phyloP scores from a whole-genome alignment of 2,329 filamentous ascomycete species.

The Anthostomella pinea region DNA sequence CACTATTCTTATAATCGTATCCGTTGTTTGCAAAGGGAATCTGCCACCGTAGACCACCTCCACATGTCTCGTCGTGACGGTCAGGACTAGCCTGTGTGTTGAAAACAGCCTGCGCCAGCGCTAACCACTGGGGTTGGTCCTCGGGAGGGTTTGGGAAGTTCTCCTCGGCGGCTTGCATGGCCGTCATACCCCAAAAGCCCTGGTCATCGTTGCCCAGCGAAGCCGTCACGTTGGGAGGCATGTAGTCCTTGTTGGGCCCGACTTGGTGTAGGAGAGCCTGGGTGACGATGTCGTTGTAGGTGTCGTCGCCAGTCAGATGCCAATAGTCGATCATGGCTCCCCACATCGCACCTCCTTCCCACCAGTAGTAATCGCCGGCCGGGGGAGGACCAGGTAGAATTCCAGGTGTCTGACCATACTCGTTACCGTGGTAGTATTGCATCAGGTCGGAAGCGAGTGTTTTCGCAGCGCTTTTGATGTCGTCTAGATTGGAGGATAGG shows the following conservation, averaged over 20 bases:
- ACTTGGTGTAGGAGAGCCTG: constrained; percentile 45
- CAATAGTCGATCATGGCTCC: constrained; percentile 38
- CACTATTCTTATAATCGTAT: constrained; percentile 37
- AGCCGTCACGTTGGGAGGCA: constrained; percentile 43
- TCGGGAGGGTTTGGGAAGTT: constrained; percentile 55
- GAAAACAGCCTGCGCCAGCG: constrained; percentile 62
- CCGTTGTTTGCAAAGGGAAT: constrained; percentile 61
- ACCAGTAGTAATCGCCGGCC: constrained; percentile 34
- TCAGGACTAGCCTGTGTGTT: constrained; percentile 55
- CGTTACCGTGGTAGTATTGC: constrained; percentile 33
- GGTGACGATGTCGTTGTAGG: constrained; percentile 49
- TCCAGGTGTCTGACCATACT: constrained; percentile 31
- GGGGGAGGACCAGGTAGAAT: constrained; percentile 33
- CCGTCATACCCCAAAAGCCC: constrained; percentile 64
- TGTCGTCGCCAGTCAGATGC: constrained; percentile 51
- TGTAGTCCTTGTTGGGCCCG: constrained; percentile 44
- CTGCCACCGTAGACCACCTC: constrained; percentile 66
- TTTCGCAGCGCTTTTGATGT: constrained; percentile 48
- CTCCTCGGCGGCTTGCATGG: constrained; percentile 60
- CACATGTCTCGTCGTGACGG: constrained; percentile 58
- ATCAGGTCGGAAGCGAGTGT: constrained; percentile 30
- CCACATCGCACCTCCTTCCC: constrained; percentile 34
- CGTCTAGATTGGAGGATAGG: too few species aligned
- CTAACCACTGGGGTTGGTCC: constrained; percentile 57
- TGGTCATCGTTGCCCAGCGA: constrained; percentile 54